These are phyloP conservation scores for Candida sanyaensis DNA, from an alignment of 1,139 yeast genomes.

Conservation along the genomic window DNA sequence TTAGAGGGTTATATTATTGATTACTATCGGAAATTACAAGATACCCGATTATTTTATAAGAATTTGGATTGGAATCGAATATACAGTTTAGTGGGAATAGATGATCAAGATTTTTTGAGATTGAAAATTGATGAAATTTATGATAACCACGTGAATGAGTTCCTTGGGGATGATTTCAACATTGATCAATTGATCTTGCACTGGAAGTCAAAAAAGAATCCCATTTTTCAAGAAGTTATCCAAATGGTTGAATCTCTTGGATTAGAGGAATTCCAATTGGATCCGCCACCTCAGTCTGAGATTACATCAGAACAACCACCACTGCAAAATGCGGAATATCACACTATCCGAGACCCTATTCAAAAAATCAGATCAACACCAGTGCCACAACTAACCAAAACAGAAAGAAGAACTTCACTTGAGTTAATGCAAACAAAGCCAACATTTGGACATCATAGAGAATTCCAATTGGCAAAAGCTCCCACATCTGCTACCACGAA, in stretches of 20 bases:
- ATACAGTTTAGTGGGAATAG: slow-evolving; percentile 14
- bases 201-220: slow-evolving; percentile 20
- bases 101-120: slow-evolving; percentile 20
- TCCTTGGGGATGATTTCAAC: slow-evolving; percentile 11
- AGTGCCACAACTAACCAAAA: slow-evolving; percentile 25
- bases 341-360: not conserved
- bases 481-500: slow-evolving; percentile 37
- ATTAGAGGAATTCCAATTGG: slow-evolving; percentile 16
- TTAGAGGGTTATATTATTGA: slow-evolving; percentile 18
- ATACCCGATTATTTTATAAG: slow-evolving; percentile 19
- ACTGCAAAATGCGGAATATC: not conserved
- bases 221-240: slow-evolving; percentile 22
- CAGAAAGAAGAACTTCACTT: slow-evolving; percentile 32
- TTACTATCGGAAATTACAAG: slow-evolving; percentile 12
- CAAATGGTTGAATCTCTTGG: slow-evolving; percentile 19
- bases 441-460: slow-evolving; percentile 12
- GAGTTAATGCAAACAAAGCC: slow-evolving; percentile 29
- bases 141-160: slow-evolving; percentile 15
- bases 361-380: slow-evolving; percentile 9
- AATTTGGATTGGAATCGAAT: slow-evolving; percentile 22
- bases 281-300: slow-evolving; percentile 5
- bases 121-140: slow-evolving; percentile 26
- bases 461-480: slow-evolving; percentile 28
- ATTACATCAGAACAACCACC: not conserved
- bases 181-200: slow-evolving; percentile 7